phyloP scores from a whole-genome alignment of 305 asterid species.

The Stenogyne calaminthoides region DNA sequence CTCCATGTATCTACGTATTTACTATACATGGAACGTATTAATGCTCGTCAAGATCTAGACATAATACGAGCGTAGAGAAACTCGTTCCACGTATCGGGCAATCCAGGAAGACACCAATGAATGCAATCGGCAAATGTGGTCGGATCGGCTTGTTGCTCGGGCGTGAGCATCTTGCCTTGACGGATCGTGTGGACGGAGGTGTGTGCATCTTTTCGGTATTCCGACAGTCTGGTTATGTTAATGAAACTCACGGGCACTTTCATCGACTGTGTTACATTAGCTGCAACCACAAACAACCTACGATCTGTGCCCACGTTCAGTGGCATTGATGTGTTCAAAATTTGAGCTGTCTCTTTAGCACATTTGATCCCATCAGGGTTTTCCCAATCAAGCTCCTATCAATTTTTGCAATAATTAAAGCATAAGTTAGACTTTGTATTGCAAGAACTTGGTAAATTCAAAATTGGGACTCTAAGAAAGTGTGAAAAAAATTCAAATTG shows the following conservation, averaged over 20 bases:
- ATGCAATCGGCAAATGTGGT: conserved; percentile 76
- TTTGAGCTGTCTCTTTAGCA: conserved; percentile 73
- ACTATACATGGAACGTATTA: background rate
- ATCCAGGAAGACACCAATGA: conserved; percentile 94
- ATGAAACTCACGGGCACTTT: conserved; percentile 57
- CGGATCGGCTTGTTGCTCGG: conserved; percentile 77
- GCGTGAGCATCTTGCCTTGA: conserved; percentile 74
- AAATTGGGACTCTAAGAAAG: background rate
- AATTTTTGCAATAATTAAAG: background rate
- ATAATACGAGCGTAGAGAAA: conserved; percentile 67
- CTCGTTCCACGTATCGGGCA: conserved; percentile 94
- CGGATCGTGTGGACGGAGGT: conserved; percentile 86
- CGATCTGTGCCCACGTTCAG: conserved; percentile 73
- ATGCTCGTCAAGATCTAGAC: conserved; percentile 47
- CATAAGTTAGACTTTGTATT: background rate
- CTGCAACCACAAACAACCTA: conserved; percentile 55
- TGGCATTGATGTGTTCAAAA: conserved; percentile 66
- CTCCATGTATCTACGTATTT: conserved; percentile 3
- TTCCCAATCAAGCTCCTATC: conserved; percentile 85
- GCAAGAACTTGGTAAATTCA: background rate
- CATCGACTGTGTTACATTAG: conserved; percentile 59
- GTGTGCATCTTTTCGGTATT: conserved; percentile 86
- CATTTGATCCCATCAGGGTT: conserved; percentile 87
- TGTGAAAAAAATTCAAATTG: background rate
- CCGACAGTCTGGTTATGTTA: conserved; percentile 76